Percentiles rank a stretch among this genome's conserved stretches.
These are phyloP conservation scores for Papilionanthe hybrid DNA, from an alignment of 116 monocot species.

Conservation along the genomic window DNA sequence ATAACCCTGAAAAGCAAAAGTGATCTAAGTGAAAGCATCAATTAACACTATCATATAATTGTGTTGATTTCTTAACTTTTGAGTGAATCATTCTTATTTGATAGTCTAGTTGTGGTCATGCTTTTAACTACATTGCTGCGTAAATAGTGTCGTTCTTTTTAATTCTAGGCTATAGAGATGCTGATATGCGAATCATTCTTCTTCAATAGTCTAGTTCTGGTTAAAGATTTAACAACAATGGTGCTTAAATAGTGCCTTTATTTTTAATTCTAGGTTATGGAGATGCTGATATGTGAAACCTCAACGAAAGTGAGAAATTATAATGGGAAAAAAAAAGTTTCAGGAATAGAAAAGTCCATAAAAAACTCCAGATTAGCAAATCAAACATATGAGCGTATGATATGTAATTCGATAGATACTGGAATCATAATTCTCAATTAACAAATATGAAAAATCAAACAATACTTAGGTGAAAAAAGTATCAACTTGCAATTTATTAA, in stretches of 20 bases:
- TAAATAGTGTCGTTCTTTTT: background rate
- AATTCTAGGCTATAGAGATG: background rate
- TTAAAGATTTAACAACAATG: background rate
- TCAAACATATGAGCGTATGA: background rate
- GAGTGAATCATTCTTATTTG: background rate
- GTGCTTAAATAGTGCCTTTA: background rate
- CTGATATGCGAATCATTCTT: conserved; percentile 1
- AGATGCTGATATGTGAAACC: conserved; percentile 2
- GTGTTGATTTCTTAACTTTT: background rate
- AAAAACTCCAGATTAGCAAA: background rate
- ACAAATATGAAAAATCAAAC: background rate
- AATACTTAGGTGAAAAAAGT: background rate
- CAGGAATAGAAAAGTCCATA: background rate
- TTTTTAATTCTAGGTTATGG: background rate
- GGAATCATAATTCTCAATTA: background rate
- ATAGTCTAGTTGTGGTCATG: background rate
- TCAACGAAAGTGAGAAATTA: background rate
- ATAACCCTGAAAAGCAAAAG: background rate
- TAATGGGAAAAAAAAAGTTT: background rate
- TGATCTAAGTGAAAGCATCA: background rate
- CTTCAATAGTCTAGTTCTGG: background rate
- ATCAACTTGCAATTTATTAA: background rate
- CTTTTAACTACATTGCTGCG: background rate
- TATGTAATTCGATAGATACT: background rate
- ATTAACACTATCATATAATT: background rate